Percentiles rank a stretch among this genome's conserved stretches.
phyloP scores from a whole-genome alignment of 164 flowering plant species.

The Brasenia schreberi region DNA sequence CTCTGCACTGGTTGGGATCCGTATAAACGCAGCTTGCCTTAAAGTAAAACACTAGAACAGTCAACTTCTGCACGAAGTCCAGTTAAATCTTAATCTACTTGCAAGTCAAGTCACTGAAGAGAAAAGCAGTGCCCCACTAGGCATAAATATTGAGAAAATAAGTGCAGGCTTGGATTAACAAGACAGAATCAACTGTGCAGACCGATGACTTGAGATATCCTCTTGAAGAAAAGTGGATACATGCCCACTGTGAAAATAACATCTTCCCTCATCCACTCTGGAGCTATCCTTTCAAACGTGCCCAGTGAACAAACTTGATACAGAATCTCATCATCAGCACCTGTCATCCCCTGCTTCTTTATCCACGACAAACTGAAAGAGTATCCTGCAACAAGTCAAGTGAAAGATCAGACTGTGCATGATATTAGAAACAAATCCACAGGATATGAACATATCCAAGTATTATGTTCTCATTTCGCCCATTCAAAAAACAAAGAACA shows the following conservation, averaged over 20 bases:
- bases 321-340: constrained; percentile 35
- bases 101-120: too few species aligned
- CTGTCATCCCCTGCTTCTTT: constrained; percentile 9
- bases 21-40: too few species aligned
- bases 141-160: not conserved
- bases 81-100: too few species aligned
- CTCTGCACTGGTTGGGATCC: too few species aligned
- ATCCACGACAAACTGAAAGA: constrained; percentile 66
- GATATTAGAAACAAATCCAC: too few species aligned
- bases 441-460: too few species aligned
- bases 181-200: constrained; percentile 9
- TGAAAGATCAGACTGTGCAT: too few species aligned
- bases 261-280: constrained; percentile 79
- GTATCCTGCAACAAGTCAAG: constrained; percentile 37
- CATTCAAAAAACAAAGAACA: too few species aligned
- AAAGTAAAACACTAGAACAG: too few species aligned
- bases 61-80: too few species aligned
- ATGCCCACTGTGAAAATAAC: constrained; percentile 51
- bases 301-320: constrained; percentile 59
- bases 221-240: constrained; percentile 68
- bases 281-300: constrained; percentile 69
- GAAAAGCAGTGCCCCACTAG: too few species aligned
- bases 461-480: too few species aligned
- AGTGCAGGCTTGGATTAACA: not conserved
- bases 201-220: constrained; percentile 47